These are phyloP conservation scores for Neurospora sp. DNA, from an alignment of 495 filamentous ascomycete species.

Conservation along the genomic window DNA sequence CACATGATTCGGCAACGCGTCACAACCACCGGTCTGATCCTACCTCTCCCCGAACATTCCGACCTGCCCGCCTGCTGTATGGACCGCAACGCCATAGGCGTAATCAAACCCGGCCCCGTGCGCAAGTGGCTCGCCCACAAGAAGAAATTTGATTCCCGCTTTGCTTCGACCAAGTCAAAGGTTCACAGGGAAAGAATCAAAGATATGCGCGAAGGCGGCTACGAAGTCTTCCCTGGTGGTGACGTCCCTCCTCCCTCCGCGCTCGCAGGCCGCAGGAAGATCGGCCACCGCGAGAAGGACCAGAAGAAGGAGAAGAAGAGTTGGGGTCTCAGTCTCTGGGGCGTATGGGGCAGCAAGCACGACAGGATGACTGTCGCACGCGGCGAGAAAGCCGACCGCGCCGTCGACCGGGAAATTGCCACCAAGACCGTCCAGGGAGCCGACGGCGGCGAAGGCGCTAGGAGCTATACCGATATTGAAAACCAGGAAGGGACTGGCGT, in stretches of 20 bases:
- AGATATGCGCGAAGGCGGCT: constrained; percentile 55
- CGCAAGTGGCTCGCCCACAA: constrained; percentile 72
- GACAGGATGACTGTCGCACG: constrained; percentile 58
- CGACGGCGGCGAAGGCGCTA: constrained; percentile 28
- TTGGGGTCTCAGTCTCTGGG: constrained; percentile 75
- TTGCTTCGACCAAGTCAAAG: constrained; percentile 50
- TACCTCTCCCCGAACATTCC: constrained; percentile 49
- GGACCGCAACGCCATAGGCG: constrained; percentile 54
- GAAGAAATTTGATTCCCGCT: constrained; percentile 59
- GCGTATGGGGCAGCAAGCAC: constrained; percentile 75
- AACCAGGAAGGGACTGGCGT: constrained; percentile 14
- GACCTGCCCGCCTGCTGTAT: constrained; percentile 55
- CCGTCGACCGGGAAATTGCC: constrained; percentile 5
- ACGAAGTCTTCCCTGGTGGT: constrained; percentile 54
- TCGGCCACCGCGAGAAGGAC: constrained; percentile 34
- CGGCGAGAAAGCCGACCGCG: constrained; percentile 15
- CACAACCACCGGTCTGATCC: constrained; percentile 62
- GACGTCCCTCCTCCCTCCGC: constrained; percentile 78
- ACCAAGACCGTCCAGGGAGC: constrained; percentile 9
- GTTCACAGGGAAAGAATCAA: constrained; percentile 60
- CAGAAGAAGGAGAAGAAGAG: constrained; percentile 48
- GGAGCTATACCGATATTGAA: constrained; percentile 26
- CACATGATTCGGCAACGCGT: constrained; percentile 90
- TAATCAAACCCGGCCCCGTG: constrained; percentile 70
- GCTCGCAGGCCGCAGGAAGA: constrained; percentile 56